Base-by-base conservation (phyloP, 2,329 filamentous ascomycete genomes). In the Beauveria australis region DNA sequence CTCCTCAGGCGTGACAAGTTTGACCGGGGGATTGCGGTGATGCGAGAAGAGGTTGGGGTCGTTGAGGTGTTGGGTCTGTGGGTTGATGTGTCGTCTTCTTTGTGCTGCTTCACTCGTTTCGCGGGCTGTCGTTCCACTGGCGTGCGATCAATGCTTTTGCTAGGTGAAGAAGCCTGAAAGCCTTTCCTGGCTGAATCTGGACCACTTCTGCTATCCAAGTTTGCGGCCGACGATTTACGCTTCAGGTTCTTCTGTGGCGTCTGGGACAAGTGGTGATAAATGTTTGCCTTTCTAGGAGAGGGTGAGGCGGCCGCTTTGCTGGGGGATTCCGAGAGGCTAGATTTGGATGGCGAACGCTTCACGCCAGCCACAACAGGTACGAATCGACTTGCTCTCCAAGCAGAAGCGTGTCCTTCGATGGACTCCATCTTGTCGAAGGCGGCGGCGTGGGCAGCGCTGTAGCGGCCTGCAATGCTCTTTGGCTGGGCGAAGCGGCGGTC, bases 401-500 rank as follows among this genome's bases (percentile, higher is more conserved):
- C 84, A 12, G 92, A 96, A 9, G 91, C 81, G 71, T 97, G 92
- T 64, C 87, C 87, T 48, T 86, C 90, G 69, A 97, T 97, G 2
- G 92, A 97, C 71, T 96, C 92, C 93, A 97, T 97, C 79, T 96
- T 97, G 75, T 91, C 91, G 77, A 97, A 97, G 69, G 93, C 84
- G 54, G 87, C 86, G 83, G 90, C 89, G 72, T 97, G 93, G 43
- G 84, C 86, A 64, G 91, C 88, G 71, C 91, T 96, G 75, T 88
- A 97, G 51, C 93, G 87, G 53, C 86, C 79, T 55, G 85, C 82
- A 71, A 88, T 92, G 66, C 90, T 87, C 75, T 88, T 95, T 14
- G 92, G 85, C 66, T 85, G 85, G 7, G 89, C 92, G 69, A 96
- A 89, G 73, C 86, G 91, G 65, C 93, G 87, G 43, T 74, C 76